These are phyloP conservation scores for Erigeron canadensis DNA, from an alignment of 129 eudicot genomes.

Conservation along the genomic window DNA sequence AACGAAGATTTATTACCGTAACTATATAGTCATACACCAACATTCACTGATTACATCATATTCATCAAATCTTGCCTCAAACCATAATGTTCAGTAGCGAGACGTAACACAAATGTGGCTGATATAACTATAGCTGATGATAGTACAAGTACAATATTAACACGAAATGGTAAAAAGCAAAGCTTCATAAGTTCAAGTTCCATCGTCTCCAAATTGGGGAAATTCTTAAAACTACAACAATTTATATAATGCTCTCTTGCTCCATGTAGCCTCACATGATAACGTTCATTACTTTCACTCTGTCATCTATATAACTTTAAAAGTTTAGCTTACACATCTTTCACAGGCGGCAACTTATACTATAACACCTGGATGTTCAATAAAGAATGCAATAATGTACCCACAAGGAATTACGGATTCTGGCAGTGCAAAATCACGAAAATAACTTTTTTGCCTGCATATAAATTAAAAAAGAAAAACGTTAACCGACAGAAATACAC, in stretches of 20 bases:
- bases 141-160: no score
- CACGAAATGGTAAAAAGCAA: no score
- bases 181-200: not conserved
- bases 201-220: not conserved
- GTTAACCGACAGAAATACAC: not conserved
- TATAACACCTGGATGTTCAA: not conserved
- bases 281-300: not conserved
- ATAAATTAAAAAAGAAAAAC: not conserved
- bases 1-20: no score
- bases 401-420: conserved; percentile 8
- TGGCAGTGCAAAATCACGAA: conserved; percentile 16
- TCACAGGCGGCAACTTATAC: conserved; percentile 16
- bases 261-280: not conserved
- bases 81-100: no score
- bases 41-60: no score
- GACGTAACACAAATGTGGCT: no score
- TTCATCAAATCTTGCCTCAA: no score
- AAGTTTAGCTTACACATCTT: conserved; percentile 2
- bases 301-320: conserved; percentile 9
- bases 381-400: conserved; percentile 14
- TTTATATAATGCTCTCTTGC: not conserved
- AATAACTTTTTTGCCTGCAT: conserved; percentile 62
- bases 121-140: no score
- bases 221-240: not conserved
- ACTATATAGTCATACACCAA: no score